Evolutionary conservation across 148 eudicot species (phyloP).

Genomic region (Hydrangea macrophylla): DNA sequence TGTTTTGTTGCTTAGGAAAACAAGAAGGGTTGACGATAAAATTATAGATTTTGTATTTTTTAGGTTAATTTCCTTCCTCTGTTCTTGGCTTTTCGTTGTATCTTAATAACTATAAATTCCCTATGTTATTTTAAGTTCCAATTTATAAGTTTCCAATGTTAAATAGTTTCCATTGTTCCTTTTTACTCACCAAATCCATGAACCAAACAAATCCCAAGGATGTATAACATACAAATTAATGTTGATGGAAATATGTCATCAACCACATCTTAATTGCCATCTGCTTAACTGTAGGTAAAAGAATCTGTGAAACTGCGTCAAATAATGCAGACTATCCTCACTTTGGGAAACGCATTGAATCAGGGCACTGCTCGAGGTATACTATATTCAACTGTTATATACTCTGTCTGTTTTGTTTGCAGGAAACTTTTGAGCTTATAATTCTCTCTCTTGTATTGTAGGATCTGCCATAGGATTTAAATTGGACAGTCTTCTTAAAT

Average conservation of each 20-base stretch:
- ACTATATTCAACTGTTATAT: slow-evolving; percentile 10
- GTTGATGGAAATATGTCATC: background rate
- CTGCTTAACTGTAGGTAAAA: slow-evolving; percentile 57
- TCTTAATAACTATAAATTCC: no score
- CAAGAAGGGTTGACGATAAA: no score
- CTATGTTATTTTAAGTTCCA: no score
- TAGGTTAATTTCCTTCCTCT: no score
- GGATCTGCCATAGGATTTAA: slow-evolving; percentile 98
- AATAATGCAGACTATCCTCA: slow-evolving; percentile 96
- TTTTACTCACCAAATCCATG: no score
- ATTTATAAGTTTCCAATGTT: no score
- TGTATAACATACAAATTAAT: background rate
- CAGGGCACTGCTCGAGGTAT: slow-evolving; percentile 99
- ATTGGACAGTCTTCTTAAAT: slow-evolving; percentile 93
- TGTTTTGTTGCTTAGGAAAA: no score
- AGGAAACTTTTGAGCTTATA: background rate
- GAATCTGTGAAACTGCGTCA: slow-evolving; percentile 84
- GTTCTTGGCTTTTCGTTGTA: no score
- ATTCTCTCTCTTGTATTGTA: slow-evolving; percentile 24
- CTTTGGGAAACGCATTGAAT: slow-evolving; percentile 94
- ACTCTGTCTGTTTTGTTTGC: slow-evolving; percentile 4
- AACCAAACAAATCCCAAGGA: no score
- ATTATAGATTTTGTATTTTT: no score
- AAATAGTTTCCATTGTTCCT: no score
- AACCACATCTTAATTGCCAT: slow-evolving; percentile 12